Conservation (phyloP, 2,329 filamentous ascomycete species). For the Aspergillus cejpii region DNA sequence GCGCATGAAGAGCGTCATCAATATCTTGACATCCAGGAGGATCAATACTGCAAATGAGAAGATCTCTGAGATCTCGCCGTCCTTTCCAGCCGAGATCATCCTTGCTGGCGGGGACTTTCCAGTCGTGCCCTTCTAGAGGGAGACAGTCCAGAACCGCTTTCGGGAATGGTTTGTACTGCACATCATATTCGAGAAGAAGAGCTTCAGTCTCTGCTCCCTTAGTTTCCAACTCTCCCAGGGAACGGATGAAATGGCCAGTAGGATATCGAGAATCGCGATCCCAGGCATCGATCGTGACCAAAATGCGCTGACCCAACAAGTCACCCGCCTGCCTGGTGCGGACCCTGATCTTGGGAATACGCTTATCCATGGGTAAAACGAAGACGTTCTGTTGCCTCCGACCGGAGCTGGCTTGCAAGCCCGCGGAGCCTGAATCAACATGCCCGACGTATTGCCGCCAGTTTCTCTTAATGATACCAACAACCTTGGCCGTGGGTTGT, state of each 20-base stretch:
- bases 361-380: slow-evolving; percentile 95
- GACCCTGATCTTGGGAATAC: slow-evolving; percentile 90
- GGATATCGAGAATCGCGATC: slow-evolving; percentile 89
- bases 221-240: slow-evolving; percentile 85
- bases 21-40: slow-evolving; percentile 96
- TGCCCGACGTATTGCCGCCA: slow-evolving; percentile 98
- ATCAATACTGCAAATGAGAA: slow-evolving; percentile 95
- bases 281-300: slow-evolving; percentile 94
- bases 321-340: slow-evolving; percentile 85
- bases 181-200: slow-evolving; percentile 86
- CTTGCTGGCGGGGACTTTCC: slow-evolving; percentile 75
- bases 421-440: slow-evolving; percentile 79
- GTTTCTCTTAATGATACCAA: slow-evolving; percentile 89
- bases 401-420: slow-evolving; percentile 64
- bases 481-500: slow-evolving; percentile 85
- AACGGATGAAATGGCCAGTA: slow-evolving; percentile 86
- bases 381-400: slow-evolving; percentile 89
- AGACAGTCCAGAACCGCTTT: slow-evolving; percentile 93
- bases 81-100: slow-evolving; percentile 83
- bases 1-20: slow-evolving; percentile 89
- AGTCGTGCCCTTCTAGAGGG: slow-evolving; percentile 83
- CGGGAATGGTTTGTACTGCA: slow-evolving; percentile 94
- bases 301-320: slow-evolving; percentile 79
- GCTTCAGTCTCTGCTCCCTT: slow-evolving; percentile 98
- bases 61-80: slow-evolving; percentile 71